Conservation (phyloP, 2,329 filamentous ascomycete genomes). For the Chaetomiaceae sp. region DNA sequence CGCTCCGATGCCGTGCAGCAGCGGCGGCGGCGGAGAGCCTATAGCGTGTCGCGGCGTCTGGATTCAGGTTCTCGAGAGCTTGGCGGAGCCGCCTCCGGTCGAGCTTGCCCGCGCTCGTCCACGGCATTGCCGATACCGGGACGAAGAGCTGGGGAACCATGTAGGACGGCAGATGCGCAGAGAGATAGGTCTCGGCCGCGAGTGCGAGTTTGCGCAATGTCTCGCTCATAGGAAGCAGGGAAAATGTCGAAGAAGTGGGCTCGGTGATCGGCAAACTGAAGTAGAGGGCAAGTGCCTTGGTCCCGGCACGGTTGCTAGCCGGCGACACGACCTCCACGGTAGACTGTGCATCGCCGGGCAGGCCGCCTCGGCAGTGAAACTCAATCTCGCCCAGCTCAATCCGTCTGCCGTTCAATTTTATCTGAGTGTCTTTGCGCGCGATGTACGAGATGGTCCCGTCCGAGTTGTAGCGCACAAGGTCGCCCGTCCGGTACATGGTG, state of each 20-base stretch:
- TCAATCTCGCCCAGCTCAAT: constrained; percentile 56
- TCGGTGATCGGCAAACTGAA: constrained; percentile 12
- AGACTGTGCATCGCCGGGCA: constrained; percentile 38
- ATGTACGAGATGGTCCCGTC: constrained; percentile 51
- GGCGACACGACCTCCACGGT: constrained; percentile 29
- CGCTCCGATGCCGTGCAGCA: constrained; percentile 5
- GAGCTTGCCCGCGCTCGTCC: constrained; percentile 23
- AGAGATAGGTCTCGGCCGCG: constrained; percentile 12
- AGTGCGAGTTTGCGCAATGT: constrained; percentile 4
- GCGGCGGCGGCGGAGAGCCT: constrained; percentile 11
- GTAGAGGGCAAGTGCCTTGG: constrained; percentile 19
- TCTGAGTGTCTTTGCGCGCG: constrained; percentile 60
- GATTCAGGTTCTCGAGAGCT: constrained; percentile 12
- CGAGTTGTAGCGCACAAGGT: constrained; percentile 48
- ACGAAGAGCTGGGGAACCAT: constrained; percentile 25
- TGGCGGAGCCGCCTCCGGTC: constrained; percentile 20
- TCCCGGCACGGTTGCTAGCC: neutral
- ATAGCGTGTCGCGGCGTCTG: constrained; percentile 10
- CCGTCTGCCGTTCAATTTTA: constrained; percentile 62
- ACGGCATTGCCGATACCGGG: constrained; percentile 21
- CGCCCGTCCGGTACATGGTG: constrained; percentile 52
- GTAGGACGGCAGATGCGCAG: constrained; percentile 17
- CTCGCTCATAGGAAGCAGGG: constrained; percentile 14
- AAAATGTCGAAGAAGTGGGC: constrained; percentile 6
- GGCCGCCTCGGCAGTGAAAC: constrained; percentile 39